Percentiles rank a stretch among this genome's conserved stretches.
phyloP scores from a whole-genome alignment of 148 eudicot genomes.

The Nepenthes mirabilis region DNA sequence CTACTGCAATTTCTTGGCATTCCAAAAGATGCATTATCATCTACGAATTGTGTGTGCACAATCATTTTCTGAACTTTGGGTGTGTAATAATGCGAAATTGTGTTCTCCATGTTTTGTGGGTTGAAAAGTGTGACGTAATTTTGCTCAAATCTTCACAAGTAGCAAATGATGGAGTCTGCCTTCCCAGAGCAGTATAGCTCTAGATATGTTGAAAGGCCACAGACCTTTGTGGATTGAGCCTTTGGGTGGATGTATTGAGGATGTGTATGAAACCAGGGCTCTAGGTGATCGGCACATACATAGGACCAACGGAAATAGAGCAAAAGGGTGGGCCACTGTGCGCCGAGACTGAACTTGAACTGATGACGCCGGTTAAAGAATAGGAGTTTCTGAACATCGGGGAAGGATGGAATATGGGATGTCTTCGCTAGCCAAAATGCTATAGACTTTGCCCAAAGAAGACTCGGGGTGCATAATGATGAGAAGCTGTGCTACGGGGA shows the following conservation, averaged over 20 bases:
- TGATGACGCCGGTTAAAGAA: conserved; percentile 53
- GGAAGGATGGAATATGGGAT: conserved; percentile 84
- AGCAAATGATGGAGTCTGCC: conserved; percentile 95
- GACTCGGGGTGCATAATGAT: conserved; percentile 63
- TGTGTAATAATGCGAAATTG: not conserved
- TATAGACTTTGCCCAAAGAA: conserved; percentile 66
- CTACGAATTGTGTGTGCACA: no score
- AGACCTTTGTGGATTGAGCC: conserved; percentile 79
- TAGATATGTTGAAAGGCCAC: conserved; percentile 90
- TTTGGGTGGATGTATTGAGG: conserved; percentile 67
- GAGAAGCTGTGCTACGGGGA: conserved; percentile 62
- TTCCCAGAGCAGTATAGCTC: conserved; percentile 58
- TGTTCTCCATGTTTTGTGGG: conserved; percentile 1
- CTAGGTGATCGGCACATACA: conserved; percentile 87
- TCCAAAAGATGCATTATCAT: no score
- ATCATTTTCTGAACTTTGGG: not conserved
- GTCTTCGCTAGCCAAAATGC: conserved; percentile 88
- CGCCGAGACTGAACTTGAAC: conserved; percentile 78
- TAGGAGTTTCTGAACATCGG: conserved; percentile 80
- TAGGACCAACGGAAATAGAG: conserved; percentile 52
- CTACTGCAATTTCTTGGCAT: no score
- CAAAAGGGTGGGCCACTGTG: conserved; percentile 52
- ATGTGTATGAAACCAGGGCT: conserved; percentile 84
- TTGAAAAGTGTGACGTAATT: conserved; percentile 16
- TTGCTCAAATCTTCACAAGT: conserved; percentile 81